phyloP scores from a whole-genome alignment of 352 stramenopile genomes.

The Globisporangium rhizosaccharum region DNA sequence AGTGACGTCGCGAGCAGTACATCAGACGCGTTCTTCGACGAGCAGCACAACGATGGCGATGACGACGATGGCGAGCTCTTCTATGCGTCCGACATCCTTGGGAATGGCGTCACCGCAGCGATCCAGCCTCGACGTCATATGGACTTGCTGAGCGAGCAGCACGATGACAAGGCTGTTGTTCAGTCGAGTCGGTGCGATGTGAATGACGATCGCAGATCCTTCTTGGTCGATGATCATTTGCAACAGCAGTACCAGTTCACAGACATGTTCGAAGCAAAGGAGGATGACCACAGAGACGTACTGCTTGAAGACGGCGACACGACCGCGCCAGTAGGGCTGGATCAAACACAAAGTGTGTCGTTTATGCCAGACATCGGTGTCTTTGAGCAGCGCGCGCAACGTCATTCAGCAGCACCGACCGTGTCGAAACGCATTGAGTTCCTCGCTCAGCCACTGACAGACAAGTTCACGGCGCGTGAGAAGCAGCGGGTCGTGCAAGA shows the following conservation, averaged over 20 bases:
- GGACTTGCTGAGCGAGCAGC: conserved; percentile 19
- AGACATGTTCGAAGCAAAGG: too few species aligned
- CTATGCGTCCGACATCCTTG: conserved; percentile 45
- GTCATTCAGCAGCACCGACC: not conserved
- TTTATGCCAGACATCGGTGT: not conserved
- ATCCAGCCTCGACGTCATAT: conserved; percentile 21
- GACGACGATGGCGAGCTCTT: conserved; percentile 30
- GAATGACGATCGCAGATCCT: too few species aligned
- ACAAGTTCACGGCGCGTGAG: conserved; percentile 54
- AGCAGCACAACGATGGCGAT: not conserved
- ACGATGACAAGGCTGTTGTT: not conserved
- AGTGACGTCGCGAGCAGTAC: not conserved
- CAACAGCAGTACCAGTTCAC: too few species aligned
- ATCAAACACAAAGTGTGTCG: not conserved
- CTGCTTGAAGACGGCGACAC: too few species aligned
- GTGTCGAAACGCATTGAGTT: conserved; percentile 29
- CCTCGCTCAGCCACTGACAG: conserved; percentile 48
- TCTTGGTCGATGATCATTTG: too few species aligned
- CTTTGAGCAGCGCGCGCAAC: not conserved
- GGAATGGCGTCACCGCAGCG: conserved; percentile 10
- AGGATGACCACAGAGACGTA: not conserved
- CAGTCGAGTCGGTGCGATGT: too few species aligned
- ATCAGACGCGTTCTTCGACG: not conserved
- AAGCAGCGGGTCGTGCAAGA: conserved; percentile 53
- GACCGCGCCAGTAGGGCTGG: not conserved